Evolutionary conservation across 768 basidiomycete genomes (phyloP).

Genomic region (Phanerochaete carnosa): DNA sequence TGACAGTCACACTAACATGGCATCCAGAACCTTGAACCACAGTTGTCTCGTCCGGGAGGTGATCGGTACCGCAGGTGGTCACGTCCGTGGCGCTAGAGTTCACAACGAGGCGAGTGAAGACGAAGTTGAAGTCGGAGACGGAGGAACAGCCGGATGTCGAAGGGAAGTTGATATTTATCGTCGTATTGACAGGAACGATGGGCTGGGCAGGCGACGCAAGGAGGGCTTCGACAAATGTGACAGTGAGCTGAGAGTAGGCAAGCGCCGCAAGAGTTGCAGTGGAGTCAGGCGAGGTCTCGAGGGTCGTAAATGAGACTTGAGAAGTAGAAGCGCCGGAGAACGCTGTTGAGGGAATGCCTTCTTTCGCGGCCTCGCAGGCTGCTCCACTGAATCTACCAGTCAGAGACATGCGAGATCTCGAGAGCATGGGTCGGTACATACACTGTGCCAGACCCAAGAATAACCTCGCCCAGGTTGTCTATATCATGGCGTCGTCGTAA

Average conservation of each 20-base stretch:
- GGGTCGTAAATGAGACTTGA: constrained; percentile 49
- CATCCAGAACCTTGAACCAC: constrained; percentile 26
- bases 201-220: constrained; percentile 21
- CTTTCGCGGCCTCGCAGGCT: constrained; percentile 43
- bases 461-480: constrained; percentile 22
- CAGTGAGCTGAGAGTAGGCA: constrained; percentile 41
- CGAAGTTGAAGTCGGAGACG: constrained; percentile 26
- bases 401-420: neutral
- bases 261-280: constrained; percentile 34
- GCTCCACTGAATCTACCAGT: constrained; percentile 36
- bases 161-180: constrained; percentile 35
- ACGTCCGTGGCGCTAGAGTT: constrained; percentile 27
- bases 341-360: constrained; percentile 49
- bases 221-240: constrained; percentile 35
- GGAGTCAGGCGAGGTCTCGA: constrained; percentile 32
- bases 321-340: constrained; percentile 42
- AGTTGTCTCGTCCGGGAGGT: constrained; percentile 29
- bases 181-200: constrained; percentile 28
- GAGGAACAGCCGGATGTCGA: constrained; percentile 23
- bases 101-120: constrained; percentile 28
- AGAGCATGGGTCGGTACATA: constrained; percentile 10
- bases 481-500: constrained; percentile 2
- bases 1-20: constrained; percentile 27
- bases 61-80: constrained; percentile 27
- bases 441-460: constrained; percentile 27